phyloP scores from a whole-genome alignment of 768 basidiomycete species.

The Leccinum broughii region DNA sequence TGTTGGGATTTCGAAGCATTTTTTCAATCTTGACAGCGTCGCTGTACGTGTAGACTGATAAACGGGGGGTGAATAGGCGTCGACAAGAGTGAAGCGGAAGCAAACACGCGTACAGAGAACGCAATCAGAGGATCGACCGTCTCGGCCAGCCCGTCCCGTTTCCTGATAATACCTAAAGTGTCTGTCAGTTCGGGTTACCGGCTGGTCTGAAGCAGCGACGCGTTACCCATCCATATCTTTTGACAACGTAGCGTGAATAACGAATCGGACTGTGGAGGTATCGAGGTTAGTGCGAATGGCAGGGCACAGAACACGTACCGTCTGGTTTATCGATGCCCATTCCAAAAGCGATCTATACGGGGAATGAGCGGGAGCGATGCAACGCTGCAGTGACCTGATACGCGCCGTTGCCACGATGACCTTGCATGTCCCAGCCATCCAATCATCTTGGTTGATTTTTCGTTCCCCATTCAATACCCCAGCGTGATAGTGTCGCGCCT shows the following conservation, averaged over 20 bases:
- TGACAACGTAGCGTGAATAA: conserved; percentile 70
- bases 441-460: conserved; percentile 59
- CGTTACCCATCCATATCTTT: no score
- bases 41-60: conserved; percentile 60
- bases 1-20: conserved; percentile 60
- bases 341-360: conserved; percentile 82
- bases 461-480: conserved; percentile 65
- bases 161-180: conserved; percentile 82
- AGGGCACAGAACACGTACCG: conserved; percentile 41
- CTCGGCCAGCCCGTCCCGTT: conserved; percentile 94
- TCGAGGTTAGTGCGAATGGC: conserved; percentile 1
- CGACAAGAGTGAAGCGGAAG: not conserved
- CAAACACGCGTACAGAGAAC: conserved; percentile 66
- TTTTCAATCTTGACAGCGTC: conserved; percentile 58
- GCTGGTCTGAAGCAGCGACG: no score
- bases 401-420: conserved; percentile 93
- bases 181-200: conserved; percentile 2
- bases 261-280: conserved; percentile 70
- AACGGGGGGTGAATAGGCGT: not conserved
- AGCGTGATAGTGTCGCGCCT: conserved; percentile 85
- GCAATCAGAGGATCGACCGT: conserved; percentile 82
- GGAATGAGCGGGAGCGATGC: conserved; percentile 3
- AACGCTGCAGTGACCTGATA: conserved; percentile 1
- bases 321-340: conserved; percentile 94
- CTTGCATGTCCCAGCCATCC: conserved; percentile 69